Evolutionary conservation across 331 rosid genomes (phyloP), one percentile per base, ranked within the genome.

Genomic region (Prunus yedoensis): DNA sequence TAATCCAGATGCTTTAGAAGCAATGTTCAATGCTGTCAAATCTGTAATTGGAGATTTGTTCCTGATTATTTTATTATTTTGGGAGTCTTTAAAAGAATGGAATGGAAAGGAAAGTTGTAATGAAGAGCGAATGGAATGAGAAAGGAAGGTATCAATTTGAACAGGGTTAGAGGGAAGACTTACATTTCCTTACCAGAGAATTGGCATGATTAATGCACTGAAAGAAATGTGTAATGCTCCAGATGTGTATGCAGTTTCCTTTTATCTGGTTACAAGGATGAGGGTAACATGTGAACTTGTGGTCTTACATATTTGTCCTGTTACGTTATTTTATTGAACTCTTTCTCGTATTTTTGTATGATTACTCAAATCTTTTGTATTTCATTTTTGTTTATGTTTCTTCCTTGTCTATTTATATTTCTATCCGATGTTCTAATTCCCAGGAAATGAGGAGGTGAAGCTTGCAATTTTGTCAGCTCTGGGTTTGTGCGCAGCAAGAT

Each of bases 361-460:
- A 58, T 16, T 9, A 41, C 3, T 45, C 14, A 67, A 45, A 28
- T 28, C 3, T 62, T 75, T 47, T 60, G n/a, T 38, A 41, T 56
- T 50, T n/a, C 13, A 28, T 49, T 52, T 27, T 63, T 13, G 58
- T 62, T 77, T 71, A 47, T 47, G 41, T 64, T 78, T 60, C 62
- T 57, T 66, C 6, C n/a, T 28, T 61, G 41, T 61, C 45, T 75
- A n/a, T 66, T 46, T 57, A 83, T 71, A 77, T 71, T 75, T 13
- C 65, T 68, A 73, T 74, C n/a, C 56, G 32, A 61, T 80, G 75
- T 74, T 59, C 49, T 60, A 74, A 81, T 67, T 59, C 82, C 60
- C 81, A 95, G 99, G 99, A 70, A 95, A 95, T 28, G 99, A 95
- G 77, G 97, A 92, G 88, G 99, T 89, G 60, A 95, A 92, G 85